phyloP scores from a whole-genome alignment of 2,329 filamentous ascomycete species.

The Stylonectria norvegica region DNA sequence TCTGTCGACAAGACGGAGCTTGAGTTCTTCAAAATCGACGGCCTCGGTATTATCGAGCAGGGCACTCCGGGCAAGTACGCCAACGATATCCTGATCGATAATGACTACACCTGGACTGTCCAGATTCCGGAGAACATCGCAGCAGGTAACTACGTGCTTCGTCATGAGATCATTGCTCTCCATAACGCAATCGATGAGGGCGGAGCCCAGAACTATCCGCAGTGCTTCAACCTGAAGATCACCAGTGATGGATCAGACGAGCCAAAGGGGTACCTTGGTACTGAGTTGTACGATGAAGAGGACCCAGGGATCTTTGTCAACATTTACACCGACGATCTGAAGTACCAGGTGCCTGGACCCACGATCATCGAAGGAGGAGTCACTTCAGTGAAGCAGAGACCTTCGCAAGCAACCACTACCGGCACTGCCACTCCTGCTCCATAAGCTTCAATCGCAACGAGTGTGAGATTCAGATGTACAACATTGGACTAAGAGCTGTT shows the following conservation, averaged over 20 bases:
- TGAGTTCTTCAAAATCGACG: slow-evolving; percentile 47
- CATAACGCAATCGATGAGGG: slow-evolving; percentile 42
- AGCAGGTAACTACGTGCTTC: slow-evolving; percentile 52
- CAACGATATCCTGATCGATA: slow-evolving; percentile 44
- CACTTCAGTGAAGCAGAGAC: slow-evolving; percentile 24
- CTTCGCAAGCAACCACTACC: slow-evolving; percentile 24
- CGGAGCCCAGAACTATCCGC: slow-evolving; percentile 51
- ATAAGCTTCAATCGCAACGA: no score
- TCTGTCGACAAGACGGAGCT: slow-evolving; percentile 40
- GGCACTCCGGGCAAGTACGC: slow-evolving; percentile 37
- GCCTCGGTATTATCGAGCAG: slow-evolving; percentile 36
- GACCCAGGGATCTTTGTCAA: slow-evolving; percentile 37
- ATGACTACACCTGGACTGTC: slow-evolving; percentile 50
- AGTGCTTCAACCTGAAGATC: slow-evolving; percentile 50
- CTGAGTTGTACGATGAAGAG: slow-evolving; percentile 33
- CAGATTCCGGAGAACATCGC: slow-evolving; percentile 46
- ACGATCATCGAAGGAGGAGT: slow-evolving; percentile 24
- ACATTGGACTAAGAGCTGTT: no score
- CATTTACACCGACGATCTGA: slow-evolving; percentile 28
- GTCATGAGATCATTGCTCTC: slow-evolving; percentile 54
- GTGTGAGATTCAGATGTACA: no score
- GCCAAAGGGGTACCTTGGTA: slow-evolving; percentile 34
- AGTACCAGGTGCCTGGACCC: slow-evolving; percentile 34
- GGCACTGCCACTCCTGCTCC: no score
- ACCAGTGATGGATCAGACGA: slow-evolving; percentile 37